Evolutionary conservation across 371 early-diverging fungal genomes (phyloP).

Genomic region (Mucor racemosus): DNA sequence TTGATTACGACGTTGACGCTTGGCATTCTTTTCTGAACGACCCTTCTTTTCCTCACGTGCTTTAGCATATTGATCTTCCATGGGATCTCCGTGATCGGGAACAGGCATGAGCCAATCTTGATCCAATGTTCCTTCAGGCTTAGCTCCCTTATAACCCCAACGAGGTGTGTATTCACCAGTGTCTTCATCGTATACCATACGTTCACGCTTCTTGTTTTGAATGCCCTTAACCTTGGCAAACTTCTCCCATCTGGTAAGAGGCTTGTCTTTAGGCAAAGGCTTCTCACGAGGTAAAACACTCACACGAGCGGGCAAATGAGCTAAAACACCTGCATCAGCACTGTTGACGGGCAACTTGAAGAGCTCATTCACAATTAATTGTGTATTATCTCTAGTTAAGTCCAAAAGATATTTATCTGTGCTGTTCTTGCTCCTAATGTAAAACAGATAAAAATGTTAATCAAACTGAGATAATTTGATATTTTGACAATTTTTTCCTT

Average conservation of each 20-base stretch:
- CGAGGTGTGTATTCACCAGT: conserved; percentile 86
- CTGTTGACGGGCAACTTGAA: conserved; percentile 80
- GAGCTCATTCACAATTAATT: conserved; percentile 87
- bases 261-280: conserved; percentile 87
- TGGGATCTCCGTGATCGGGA: conserved; percentile 79
- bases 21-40: conserved; percentile 85
- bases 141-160: conserved; percentile 87
- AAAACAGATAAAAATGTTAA: neutral
- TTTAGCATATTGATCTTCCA: conserved; percentile 85
- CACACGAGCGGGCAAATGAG: conserved; percentile 74
- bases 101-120: conserved; percentile 94
- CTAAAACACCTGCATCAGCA: conserved; percentile 80
- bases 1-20: conserved; percentile 82
- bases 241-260: conserved; percentile 98
- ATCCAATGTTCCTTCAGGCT: conserved; percentile 66
- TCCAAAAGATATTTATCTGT: conserved; percentile 69
- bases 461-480: neutral
- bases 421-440: conserved; percentile 20
- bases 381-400: conserved; percentile 83
- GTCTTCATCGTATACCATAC: conserved; percentile 89
- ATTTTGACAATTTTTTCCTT: conserved; percentile 15
- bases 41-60: conserved; percentile 83
- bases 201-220: conserved; percentile 83
- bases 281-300: conserved; percentile 88
- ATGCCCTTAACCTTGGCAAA: conserved; percentile 99